Evolutionary conservation across 257 asterid species (phyloP).

Genomic region (Parsonsia alboflavescens): DNA sequence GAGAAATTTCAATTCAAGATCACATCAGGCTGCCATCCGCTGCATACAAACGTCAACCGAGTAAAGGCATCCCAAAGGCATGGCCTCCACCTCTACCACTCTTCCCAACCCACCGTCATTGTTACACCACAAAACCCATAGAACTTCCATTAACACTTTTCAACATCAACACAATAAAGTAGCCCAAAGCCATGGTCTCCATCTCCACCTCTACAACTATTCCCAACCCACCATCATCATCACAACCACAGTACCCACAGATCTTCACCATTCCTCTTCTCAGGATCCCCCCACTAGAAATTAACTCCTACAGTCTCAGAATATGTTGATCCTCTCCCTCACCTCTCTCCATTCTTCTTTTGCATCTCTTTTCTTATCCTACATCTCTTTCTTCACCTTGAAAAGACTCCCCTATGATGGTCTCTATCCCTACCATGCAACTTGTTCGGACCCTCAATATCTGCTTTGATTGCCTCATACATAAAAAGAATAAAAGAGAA

Average conservation of each 20-base stretch:
- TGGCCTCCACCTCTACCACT: too few species aligned
- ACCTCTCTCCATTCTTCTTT: slow-evolving; percentile 48
- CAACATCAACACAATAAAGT: slow-evolving; percentile 51
- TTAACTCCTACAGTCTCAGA: slow-evolving; percentile 54
- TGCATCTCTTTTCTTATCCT: slow-evolving; percentile 45
- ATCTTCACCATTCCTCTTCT: slow-evolving; percentile 53
- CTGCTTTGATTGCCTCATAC: slow-evolving; percentile 35
- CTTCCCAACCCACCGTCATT: too few species aligned
- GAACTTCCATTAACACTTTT: slow-evolving; percentile 30
- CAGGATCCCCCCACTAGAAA: slow-evolving; percentile 42
- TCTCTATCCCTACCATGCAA: slow-evolving; percentile 43
- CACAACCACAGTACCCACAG: slow-evolving; percentile 3
- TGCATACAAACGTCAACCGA: too few species aligned
- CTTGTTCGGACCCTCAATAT: slow-evolving; percentile 25
- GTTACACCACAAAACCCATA: too few species aligned
- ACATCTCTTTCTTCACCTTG: slow-evolving; percentile 52
- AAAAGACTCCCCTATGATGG: slow-evolving; percentile 50
- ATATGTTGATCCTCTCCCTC: slow-evolving; percentile 52
- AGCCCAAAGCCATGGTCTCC: slow-evolving; percentile 27
- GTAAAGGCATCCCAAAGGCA: too few species aligned
- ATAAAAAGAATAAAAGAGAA: slow-evolving; percentile 36
- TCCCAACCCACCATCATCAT: slow-evolving; percentile 17
- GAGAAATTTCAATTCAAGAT: too few species aligned
- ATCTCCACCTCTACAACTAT: slow-evolving; percentile 24
- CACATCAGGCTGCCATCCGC: too few species aligned